Conservation (phyloP, 148 eudicot species). For the Chenopodium album region DNA sequence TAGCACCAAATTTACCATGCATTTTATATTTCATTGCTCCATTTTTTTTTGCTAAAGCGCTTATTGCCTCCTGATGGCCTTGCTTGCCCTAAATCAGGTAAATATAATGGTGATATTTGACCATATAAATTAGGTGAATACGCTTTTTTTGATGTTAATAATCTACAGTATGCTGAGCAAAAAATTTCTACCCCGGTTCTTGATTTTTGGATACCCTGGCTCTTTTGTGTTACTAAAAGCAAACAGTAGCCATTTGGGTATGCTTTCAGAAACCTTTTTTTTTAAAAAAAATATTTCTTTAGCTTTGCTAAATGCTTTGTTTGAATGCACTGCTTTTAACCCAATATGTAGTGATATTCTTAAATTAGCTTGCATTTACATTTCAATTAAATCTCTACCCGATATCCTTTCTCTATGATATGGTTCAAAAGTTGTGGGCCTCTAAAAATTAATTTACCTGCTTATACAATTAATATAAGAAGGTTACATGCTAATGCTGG, state of each 20-base stretch:
- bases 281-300: neutral
- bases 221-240: neutral
- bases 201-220: neutral
- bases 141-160: too few species aligned
- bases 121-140: too few species aligned
- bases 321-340: neutral
- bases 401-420: neutral
- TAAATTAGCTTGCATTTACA: neutral
- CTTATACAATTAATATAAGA: neutral
- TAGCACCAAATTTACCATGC: too few species aligned
- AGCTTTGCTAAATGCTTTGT: neutral
- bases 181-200: neutral
- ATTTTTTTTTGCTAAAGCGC: too few species aligned
- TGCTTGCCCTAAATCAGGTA: too few species aligned
- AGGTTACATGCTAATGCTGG: slow-evolving; percentile 5
- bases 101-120: too few species aligned
- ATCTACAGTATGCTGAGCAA: neutral
- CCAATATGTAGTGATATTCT: neutral
- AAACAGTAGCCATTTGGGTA: neutral
- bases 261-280: neutral
- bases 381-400: neutral
- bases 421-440: neutral
- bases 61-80: too few species aligned
- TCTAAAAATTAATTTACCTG: neutral
- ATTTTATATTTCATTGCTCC: too few species aligned